Evolutionary conservation across 192 early-diverging fungal species (phyloP).

Genomic region (Coemansia asiatica): DNA sequence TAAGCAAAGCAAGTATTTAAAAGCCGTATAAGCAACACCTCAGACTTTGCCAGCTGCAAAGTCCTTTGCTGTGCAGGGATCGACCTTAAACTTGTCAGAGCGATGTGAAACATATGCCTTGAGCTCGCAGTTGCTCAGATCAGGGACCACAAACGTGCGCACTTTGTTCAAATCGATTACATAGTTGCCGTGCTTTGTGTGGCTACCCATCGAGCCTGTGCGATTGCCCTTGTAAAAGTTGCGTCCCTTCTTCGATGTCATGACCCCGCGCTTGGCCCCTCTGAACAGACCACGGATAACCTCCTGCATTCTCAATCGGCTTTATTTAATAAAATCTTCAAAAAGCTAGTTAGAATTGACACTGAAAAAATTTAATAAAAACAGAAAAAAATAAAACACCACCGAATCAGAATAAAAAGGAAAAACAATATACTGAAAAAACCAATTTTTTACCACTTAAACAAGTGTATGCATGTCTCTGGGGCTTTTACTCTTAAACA

Average conservation of each 20-base stretch:
- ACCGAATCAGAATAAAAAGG: neutral
- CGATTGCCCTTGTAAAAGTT: slow-evolving; percentile 58
- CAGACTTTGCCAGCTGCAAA: slow-evolving; percentile 15
- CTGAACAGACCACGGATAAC: slow-evolving; percentile 53
- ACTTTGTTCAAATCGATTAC: slow-evolving; percentile 46
- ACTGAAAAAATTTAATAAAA: neutral
- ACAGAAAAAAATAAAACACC: neutral
- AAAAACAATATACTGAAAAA: too few relatives aligned
- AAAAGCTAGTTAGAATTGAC: neutral
- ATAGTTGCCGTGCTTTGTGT: slow-evolving; percentile 55
- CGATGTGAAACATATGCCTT: slow-evolving; percentile 53
- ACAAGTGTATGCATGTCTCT: too few relatives aligned
- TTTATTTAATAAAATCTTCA: neutral
- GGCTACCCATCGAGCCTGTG: slow-evolving; percentile 55
- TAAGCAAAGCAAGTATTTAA: neutral
- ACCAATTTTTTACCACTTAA: too few relatives aligned
- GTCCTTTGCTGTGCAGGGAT: slow-evolving; percentile 23
- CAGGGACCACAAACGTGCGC: slow-evolving; percentile 55
- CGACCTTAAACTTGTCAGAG: slow-evolving; percentile 40
- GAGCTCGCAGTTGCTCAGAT: slow-evolving; percentile 46
- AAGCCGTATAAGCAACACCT: neutral
- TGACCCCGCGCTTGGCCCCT: slow-evolving; percentile 55
- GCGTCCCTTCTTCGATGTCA: slow-evolving; percentile 56
- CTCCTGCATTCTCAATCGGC: slow-evolving; percentile 42
- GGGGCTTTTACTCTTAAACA: too few relatives aligned